Conservation (phyloP, 1,139 yeast species). For the Taiozyma onychis region DNA sequence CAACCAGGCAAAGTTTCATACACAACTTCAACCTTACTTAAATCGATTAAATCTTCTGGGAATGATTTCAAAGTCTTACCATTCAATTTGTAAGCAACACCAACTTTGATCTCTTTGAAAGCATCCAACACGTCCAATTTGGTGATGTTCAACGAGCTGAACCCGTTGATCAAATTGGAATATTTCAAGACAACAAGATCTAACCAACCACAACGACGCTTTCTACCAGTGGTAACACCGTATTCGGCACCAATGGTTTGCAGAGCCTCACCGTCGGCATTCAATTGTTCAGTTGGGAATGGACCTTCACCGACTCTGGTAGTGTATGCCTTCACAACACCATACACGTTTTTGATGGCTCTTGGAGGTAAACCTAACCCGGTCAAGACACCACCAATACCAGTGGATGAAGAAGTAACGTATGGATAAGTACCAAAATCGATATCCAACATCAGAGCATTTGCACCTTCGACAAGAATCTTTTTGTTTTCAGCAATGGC, state of each 20-base stretch:
- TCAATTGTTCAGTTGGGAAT: constrained; percentile 96
- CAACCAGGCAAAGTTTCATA: constrained; percentile 93
- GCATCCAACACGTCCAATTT: constrained; percentile 92
- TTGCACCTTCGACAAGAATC: constrained; percentile 95
- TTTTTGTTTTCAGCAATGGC: constrained; percentile 76
- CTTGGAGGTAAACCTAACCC: constrained; percentile 95
- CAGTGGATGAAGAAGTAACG: constrained; percentile 93
- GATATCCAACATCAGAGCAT: constrained; percentile 94
- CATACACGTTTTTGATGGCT: constrained; percentile 72
- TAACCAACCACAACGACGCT: constrained; percentile 99
- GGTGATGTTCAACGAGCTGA: constrained; percentile 89
- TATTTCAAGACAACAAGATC: constrained; percentile 92
- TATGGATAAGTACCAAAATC: constrained; percentile 98
- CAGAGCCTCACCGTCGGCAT: constrained; percentile 77
- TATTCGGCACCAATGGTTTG: constrained; percentile 92
- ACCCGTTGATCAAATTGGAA: constrained; percentile 88
- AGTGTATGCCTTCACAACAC: constrained; percentile 97
- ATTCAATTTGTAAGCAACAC: constrained; percentile 69
- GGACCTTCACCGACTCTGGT: constrained; percentile 99
- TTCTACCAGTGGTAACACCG: constrained; percentile 99
- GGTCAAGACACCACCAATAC: constrained; percentile 96
- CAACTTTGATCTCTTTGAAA: constrained; percentile 83
- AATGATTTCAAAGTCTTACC: constrained; percentile 72
- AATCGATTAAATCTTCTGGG: constrained; percentile 84
- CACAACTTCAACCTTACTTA: constrained; percentile 87